Conservation (phyloP, 352 stramenopile species). For the Elongisporangium undulatum region DNA sequence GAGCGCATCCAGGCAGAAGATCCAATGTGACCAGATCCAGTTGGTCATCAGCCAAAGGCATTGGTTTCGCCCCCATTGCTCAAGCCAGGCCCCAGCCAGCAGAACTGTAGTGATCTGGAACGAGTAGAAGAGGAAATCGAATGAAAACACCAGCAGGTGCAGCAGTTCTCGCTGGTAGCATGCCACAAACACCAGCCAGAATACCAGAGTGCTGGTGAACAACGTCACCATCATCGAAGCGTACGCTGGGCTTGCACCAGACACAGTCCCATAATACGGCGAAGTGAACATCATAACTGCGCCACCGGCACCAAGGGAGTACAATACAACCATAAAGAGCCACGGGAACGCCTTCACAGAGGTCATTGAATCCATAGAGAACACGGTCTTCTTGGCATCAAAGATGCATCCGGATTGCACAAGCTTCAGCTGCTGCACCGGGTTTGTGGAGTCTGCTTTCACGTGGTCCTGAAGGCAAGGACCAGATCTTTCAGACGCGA, state of each 20-base stretch:
- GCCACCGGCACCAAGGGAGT: not conserved
- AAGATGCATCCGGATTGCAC: constrained; percentile 4
- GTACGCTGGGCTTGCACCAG: not conserved
- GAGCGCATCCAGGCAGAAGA: constrained; percentile 24
- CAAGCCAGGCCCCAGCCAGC: constrained; percentile 16
- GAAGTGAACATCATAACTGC: not conserved
- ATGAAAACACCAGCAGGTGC: constrained; percentile 16
- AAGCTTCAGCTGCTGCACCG: constrained; percentile 6
- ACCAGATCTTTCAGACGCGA: not conserved
- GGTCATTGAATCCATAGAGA: not conserved
- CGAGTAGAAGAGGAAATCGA: constrained; percentile 8
- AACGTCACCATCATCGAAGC: not conserved
- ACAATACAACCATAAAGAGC: constrained; percentile 1
- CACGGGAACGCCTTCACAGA: not conserved
- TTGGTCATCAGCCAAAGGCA: constrained; percentile 13
- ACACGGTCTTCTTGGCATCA: constrained; percentile 4
- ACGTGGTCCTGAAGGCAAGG: not conserved
- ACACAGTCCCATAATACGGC: not conserved
- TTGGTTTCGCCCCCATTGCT: constrained; percentile 11
- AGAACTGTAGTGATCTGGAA: constrained; percentile 12
- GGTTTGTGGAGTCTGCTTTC: not conserved
- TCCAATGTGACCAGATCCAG: constrained; percentile 22
- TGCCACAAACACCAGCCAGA: constrained; percentile 8
- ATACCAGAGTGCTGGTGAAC: constrained; percentile 3
- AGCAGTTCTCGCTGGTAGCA: constrained; percentile 27